Evolutionary conservation across 495 filamentous ascomycete genomes (phyloP).

Genomic region (Staphylotrichum tortipilum): DNA sequence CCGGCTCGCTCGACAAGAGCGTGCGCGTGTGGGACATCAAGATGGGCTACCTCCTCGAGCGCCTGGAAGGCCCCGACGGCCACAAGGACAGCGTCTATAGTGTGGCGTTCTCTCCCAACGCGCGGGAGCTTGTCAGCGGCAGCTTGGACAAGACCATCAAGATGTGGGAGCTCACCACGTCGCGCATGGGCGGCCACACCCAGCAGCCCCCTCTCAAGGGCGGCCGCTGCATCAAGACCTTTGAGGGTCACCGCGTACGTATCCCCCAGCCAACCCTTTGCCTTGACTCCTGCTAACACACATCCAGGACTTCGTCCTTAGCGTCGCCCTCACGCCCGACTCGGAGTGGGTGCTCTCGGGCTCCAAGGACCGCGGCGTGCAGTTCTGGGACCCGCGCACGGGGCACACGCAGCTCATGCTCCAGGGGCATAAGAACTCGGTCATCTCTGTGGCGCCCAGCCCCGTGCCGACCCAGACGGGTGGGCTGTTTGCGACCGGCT

Average conservation of each 20-base stretch:
- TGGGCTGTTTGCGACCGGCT: constrained; percentile 76
- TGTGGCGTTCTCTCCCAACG: constrained; percentile 82
- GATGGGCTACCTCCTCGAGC: constrained; percentile 71
- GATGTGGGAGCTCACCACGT: constrained; percentile 78
- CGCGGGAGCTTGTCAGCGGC: constrained; percentile 77
- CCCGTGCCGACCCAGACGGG: constrained; percentile 73
- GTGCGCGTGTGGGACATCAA: constrained; percentile 83
- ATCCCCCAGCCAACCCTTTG: constrained; percentile 1
- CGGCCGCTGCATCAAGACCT: constrained; percentile 77
- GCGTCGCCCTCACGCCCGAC: constrained; percentile 80
- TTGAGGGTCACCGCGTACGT: constrained; percentile 82
- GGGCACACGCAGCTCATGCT: constrained; percentile 87
- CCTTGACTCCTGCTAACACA: neutral
- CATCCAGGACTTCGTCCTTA: constrained; percentile 77
- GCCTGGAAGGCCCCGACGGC: constrained; percentile 75
- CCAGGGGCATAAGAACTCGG: constrained; percentile 87
- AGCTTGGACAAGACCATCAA: constrained; percentile 93
- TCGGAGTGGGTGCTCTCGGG: constrained; percentile 85
- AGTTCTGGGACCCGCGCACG: constrained; percentile 87
- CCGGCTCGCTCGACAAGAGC: constrained; percentile 83
- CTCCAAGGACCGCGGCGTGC: constrained; percentile 82
- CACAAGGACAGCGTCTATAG: constrained; percentile 92
- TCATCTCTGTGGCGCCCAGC: constrained; percentile 83
- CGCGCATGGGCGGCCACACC: constrained; percentile 38
- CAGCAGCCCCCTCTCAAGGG: constrained; percentile 55